These are phyloP conservation scores for Kitagawia praeruptora DNA, from an alignment of 129 eudicot species.

Conservation along the genomic window DNA sequence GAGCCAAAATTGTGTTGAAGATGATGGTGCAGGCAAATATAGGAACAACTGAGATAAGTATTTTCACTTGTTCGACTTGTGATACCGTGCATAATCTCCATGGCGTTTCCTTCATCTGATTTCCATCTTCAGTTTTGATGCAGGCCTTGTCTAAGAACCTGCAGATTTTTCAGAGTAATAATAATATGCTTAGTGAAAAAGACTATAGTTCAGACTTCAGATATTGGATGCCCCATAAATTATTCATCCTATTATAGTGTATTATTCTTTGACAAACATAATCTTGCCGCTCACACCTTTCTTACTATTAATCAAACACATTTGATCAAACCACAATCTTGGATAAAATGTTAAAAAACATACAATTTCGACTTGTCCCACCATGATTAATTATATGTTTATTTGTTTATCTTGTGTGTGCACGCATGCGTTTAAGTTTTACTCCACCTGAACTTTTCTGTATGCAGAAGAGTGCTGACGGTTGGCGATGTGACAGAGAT, in stretches of 20 bases:
- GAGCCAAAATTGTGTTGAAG: constrained; percentile 78
- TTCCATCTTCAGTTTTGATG: constrained; percentile 49
- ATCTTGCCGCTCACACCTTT: not conserved
- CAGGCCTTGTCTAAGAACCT: constrained; percentile 84
- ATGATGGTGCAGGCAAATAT: constrained; percentile 77
- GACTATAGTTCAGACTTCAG: not conserved
- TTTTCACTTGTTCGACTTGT: constrained; percentile 81
- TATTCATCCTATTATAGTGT: not conserved
- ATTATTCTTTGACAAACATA: not conserved
- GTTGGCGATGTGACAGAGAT: constrained; percentile 19
- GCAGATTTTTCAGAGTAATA: not conserved
- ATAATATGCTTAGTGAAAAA: not conserved
- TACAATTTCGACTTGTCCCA: not conserved
- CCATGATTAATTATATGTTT: not conserved
- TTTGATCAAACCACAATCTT: not conserved
- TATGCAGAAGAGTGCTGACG: constrained; percentile 46
- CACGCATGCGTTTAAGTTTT: not conserved
- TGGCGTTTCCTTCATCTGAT: constrained; percentile 42
- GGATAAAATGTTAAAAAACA: not conserved
- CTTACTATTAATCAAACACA: not conserved
- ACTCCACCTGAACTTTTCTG: constrained; percentile 60
- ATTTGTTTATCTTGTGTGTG: not conserved
- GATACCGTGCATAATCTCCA: constrained; percentile 68
- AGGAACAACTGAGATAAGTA: constrained; percentile 60
- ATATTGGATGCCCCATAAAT: not conserved